Base-by-base conservation (phyloP, 768 basidiomycete genomes). In the Collybia sp. region DNA sequence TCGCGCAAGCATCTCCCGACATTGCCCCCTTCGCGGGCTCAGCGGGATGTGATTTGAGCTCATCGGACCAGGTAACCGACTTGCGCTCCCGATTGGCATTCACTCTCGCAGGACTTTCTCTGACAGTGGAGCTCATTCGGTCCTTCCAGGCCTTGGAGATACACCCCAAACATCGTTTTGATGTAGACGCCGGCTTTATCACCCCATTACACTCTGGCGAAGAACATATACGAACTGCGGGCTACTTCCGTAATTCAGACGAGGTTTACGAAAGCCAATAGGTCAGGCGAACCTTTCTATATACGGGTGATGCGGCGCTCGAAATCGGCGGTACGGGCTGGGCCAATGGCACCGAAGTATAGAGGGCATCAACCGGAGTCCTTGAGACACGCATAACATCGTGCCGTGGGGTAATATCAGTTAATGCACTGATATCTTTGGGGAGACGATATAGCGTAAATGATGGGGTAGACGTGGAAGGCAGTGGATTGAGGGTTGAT, bases 11-110 rank as follows among this genome's bases (percentile, higher is more conserved):
- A n/a, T 37, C 35, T 3, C 35, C 35, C 6, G 13, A 3, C 10
- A 18, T 18, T 37, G 35, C 30, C 20, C 31, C 42, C 25, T 25
- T 36, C 9, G 38, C 38, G 18, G 43, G 43, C 19, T 44, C 48
- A 12, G 40, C 20, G 5, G 34, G 30, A n/a, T 17, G 31, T 1
- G 10, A 44, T 9, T 30, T 31, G 2, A 57, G 38, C 30, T 57
- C 51, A 42, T 67, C 68, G 12, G 64, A 62, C 70, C 70, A 71
- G 15, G 63, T 59, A 9, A 71, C 68, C 0, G 55, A 52, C 46
- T 65, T 67, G 47, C 53, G 56, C 41, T 54, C 58, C 16, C 30
- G 41, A 32, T 51, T 59, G 18, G 12, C 12, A 12, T 34, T 40
- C 34, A 15, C 20, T 5, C 11, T 30, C 5, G 37, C 30, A 3